Conservation (phyloP, 2,329 filamentous ascomycete species). For the Acrocalymma vagum region DNA sequence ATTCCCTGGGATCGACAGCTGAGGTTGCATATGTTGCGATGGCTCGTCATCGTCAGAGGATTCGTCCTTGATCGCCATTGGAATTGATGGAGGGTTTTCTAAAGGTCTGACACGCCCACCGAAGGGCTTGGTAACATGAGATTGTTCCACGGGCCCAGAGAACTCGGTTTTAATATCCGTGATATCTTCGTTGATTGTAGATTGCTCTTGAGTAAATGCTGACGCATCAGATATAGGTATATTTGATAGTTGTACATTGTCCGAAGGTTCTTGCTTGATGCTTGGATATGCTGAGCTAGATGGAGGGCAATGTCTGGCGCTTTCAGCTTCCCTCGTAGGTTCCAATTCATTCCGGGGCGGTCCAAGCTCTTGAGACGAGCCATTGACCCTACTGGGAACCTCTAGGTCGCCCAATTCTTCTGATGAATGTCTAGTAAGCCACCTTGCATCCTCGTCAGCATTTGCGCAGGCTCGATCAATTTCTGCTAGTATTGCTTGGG, state of each 20-base stretch:
- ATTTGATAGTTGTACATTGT: neutral
- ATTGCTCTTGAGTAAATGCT: constrained; percentile 1
- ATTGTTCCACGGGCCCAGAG: constrained; percentile 4
- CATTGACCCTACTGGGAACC: neutral
- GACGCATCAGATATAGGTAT: constrained; percentile 2
- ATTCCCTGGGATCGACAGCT: too few species aligned
- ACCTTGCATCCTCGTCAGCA: constrained; percentile 9
- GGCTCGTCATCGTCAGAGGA: constrained; percentile 24
- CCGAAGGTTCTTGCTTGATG: constrained; percentile 13
- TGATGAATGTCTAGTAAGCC: constrained; percentile 8
- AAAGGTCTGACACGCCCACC: constrained; percentile 8
- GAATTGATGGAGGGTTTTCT: constrained; percentile 31
- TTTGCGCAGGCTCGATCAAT: constrained; percentile 37
- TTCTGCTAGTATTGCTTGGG: constrained; percentile 32
- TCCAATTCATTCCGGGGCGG: constrained; percentile 9
- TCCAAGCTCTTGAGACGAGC: constrained; percentile 29
- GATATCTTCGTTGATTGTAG: neutral
- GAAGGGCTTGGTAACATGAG: constrained; percentile 21
- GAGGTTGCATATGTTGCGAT: constrained; percentile 5
- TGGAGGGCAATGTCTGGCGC: constrained; percentile 1
- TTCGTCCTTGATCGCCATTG: constrained; percentile 33
- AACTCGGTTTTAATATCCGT: constrained; percentile 1
- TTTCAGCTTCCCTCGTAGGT: neutral
- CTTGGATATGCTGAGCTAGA: constrained; percentile 5
- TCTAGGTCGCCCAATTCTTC: constrained; percentile 12